phyloP scores from a whole-genome alignment of 139 green algal species.

The Ettlia oleoabundans region DNA sequence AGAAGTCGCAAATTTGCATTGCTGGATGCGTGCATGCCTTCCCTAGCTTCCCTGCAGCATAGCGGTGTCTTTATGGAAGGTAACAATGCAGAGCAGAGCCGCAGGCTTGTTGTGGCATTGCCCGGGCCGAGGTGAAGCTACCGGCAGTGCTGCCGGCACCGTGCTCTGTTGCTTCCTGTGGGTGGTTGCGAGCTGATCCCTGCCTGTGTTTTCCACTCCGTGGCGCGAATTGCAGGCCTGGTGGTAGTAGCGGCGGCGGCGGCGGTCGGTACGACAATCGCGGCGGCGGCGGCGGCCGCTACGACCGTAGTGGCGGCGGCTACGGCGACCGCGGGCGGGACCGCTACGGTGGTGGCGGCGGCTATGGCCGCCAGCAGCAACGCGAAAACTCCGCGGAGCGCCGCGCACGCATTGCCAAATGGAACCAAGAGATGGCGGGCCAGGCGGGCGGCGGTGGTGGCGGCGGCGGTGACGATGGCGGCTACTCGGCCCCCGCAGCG shows the following conservation, averaged over 20 bases:
- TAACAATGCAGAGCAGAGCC: too few species aligned
- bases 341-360: constrained; percentile 28
- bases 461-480: background rate
- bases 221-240: background rate
- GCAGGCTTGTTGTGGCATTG: background rate
- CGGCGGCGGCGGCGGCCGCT: constrained; percentile 35
- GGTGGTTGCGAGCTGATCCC: background rate
- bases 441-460: background rate
- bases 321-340: constrained; percentile 28
- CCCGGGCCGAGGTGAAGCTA: too few species aligned
- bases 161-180: too few species aligned
- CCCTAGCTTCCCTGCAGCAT: too few species aligned
- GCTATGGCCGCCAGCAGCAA: background rate
- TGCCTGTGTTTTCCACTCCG: background rate
- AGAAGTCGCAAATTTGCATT: too few species aligned
- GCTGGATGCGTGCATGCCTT: too few species aligned
- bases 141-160: too few species aligned
- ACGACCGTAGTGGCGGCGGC: constrained; percentile 39
- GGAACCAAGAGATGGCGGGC: constrained; percentile 65
- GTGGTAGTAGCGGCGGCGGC: background rate
- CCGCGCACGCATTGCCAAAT: constrained; percentile 74
- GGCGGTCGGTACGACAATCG: constrained; percentile 29
- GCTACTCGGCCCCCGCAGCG: background rate
- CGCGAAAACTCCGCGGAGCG: constrained; percentile 66
- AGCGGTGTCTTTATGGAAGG: too few species aligned